Evolutionary conservation across 768 basidiomycete genomes (phyloP).

Genomic region (Trametes sanguinea): DNA sequence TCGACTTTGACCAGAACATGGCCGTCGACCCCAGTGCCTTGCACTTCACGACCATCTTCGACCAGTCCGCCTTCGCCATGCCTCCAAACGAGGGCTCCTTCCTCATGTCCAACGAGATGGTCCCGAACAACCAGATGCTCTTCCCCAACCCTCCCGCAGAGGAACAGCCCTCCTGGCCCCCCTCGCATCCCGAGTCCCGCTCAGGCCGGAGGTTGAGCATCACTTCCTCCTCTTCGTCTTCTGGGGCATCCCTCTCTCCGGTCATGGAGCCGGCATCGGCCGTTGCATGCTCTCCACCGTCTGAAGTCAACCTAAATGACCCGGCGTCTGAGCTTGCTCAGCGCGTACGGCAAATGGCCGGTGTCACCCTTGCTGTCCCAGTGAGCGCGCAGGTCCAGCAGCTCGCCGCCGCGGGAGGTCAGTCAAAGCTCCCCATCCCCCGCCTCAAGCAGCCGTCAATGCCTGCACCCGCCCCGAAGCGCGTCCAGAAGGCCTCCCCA

Average conservation of each 20-base stretch:
- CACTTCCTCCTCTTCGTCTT: slow-evolving; percentile 55
- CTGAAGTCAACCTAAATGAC: slow-evolving; percentile 30
- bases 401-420: slow-evolving; percentile 32
- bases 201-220: slow-evolving; percentile 50
- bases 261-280: slow-evolving; percentile 42
- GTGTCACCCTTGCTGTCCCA: slow-evolving; percentile 42
- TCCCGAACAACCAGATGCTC: slow-evolving; percentile 14
- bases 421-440: slow-evolving; percentile 47
- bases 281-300: slow-evolving; percentile 25
- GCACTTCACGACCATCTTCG: slow-evolving; percentile 47
- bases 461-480: slow-evolving; percentile 39
- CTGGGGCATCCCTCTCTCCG: slow-evolving; percentile 56
- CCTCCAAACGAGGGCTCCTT: slow-evolving; percentile 11
- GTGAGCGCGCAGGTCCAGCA: slow-evolving; percentile 38
- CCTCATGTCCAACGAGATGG: slow-evolving; percentile 17
- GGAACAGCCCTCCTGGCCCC: slow-evolving; percentile 20
- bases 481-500: slow-evolving; percentile 21
- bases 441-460: slow-evolving; percentile 51
- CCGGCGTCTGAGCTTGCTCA: slow-evolving; percentile 40
- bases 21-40: slow-evolving; percentile 66
- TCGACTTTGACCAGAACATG: slow-evolving; percentile 61
- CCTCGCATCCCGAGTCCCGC: slow-evolving; percentile 22
- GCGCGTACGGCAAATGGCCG: slow-evolving; percentile 39
- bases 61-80: slow-evolving; percentile 21
- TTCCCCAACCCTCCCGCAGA: slow-evolving; percentile 11